Conservation (phyloP, 2,329 filamentous ascomycete genomes). For the Fusarium bactridioides region DNA sequence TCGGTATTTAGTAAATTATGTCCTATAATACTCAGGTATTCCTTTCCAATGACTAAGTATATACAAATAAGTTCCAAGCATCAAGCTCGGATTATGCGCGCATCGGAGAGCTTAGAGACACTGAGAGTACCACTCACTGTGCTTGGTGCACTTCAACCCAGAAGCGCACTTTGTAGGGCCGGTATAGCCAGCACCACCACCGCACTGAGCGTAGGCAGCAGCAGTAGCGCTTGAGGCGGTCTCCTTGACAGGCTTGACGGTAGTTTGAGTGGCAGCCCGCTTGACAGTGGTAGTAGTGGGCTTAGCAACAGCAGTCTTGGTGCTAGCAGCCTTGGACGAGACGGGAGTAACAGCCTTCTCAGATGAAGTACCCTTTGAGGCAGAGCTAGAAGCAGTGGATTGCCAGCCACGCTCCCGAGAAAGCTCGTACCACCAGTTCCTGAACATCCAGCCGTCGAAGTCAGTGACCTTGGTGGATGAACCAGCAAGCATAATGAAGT, state of each 20-base stretch:
- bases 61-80: background rate
- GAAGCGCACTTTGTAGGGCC: conserved; percentile 35
- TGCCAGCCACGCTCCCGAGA: conserved; percentile 44
- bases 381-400: background rate
- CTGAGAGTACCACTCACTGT: conserved; percentile 42
- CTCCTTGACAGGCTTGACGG: background rate
- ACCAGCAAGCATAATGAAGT: conserved; percentile 57
- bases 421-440: conserved; percentile 55
- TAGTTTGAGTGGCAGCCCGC: background rate
- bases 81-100: rapidly evolving
- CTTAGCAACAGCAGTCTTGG: background rate
- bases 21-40: too few relatives aligned
- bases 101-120: conserved; percentile 8
- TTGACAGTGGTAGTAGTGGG: background rate
- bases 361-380: background rate
- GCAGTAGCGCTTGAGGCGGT: background rate
- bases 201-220: conserved; percentile 32
- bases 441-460: conserved; percentile 59
- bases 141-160: conserved; percentile 33
- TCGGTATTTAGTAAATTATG: background rate
- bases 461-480: conserved; percentile 53
- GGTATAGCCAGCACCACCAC: conserved; percentile 32
- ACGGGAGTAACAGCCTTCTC: background rate
- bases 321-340: background rate
- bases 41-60: background rate